Percentiles rank a stretch among this genome's conserved stretches.
phyloP scores from a whole-genome alignment of 176 grass and related monocot genomes.

The Luzula sylvatica region DNA sequence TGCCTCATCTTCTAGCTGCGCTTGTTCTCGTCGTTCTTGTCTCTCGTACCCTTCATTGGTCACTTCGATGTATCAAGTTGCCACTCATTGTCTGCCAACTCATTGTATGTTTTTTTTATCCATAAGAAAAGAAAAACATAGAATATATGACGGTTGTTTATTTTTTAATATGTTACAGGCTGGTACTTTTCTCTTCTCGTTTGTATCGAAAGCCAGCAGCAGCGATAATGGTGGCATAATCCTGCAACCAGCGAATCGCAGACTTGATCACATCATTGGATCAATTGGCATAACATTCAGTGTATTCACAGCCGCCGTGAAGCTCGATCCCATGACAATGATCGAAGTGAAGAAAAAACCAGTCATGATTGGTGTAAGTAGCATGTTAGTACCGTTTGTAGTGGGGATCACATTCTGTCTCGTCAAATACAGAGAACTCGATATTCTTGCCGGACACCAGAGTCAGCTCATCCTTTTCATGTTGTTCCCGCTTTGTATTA shows the following conservation, averaged over 20 bases:
- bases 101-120: background rate
- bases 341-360: background rate
- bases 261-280: background rate
- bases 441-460: background rate
- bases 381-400: background rate
- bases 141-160: too few species aligned
- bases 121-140: too few species aligned
- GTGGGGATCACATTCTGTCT: background rate
- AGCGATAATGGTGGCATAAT: background rate
- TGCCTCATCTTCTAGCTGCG: background rate
- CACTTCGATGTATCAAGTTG: background rate
- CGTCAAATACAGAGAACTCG: background rate
- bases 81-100: slow-evolving; percentile 1
- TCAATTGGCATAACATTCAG: background rate
- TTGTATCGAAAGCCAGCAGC: background rate
- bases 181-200: slow-evolving; percentile 1
- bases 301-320: background rate
- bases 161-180: background rate
- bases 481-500: background rate
- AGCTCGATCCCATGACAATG: background rate
- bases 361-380: background rate
- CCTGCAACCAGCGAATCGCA: background rate
- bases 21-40: background rate
- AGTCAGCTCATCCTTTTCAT: background rate
- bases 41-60: background rate